Evolutionary conservation across 257 asterid species (phyloP), one percentile per base, ranked within the genome.

Genomic region (Solanum arcanum): DNA sequence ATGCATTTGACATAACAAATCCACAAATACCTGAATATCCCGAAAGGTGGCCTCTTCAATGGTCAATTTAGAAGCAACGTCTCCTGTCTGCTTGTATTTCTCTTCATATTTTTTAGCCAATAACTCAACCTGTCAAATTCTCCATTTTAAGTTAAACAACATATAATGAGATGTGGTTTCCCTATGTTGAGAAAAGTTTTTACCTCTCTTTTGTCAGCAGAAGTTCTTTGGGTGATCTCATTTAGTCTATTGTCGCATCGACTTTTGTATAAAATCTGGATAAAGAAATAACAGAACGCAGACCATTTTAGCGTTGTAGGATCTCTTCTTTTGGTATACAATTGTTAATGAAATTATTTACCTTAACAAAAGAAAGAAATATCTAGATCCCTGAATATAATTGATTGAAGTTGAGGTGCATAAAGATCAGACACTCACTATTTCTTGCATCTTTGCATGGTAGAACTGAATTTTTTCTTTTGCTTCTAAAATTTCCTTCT

Each of bases 11-110:
- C 84, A 27, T 52, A 59, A 72, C 77, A 76, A 82, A 81, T 39
- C 83, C 70, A 35, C 81, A 47, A 33, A 86, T 91, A 97, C 99
- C 98, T 97, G 99, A 94, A 97, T 94, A 92, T 97, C 98, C 18
- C 98, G 96, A 91, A 96, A 97, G 49, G 99, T 95, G 59, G 99
- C 95, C 93, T 96, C 99, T 92, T 97, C 98, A 86, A 96, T 93
- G 27, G 99, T 91, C 90, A 97, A 93, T 90, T 94, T 97, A 59
- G 99, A 96, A 42, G 98, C 98, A 52, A 97, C 97, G 75, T 96
- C 99, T 87, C 99, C 99, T 87, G 86, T 90, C 92, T 93, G 97
- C 92, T 94, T 94, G 94, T 93, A 97, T 91, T 95, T 96, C 91
- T 97, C 98, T 92, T 97, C 99, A 85, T 97, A 97, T 89, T 94